Conservation (phyloP, 2,329 filamentous ascomycete genomes). For the Colletotrichum abscissum region DNA sequence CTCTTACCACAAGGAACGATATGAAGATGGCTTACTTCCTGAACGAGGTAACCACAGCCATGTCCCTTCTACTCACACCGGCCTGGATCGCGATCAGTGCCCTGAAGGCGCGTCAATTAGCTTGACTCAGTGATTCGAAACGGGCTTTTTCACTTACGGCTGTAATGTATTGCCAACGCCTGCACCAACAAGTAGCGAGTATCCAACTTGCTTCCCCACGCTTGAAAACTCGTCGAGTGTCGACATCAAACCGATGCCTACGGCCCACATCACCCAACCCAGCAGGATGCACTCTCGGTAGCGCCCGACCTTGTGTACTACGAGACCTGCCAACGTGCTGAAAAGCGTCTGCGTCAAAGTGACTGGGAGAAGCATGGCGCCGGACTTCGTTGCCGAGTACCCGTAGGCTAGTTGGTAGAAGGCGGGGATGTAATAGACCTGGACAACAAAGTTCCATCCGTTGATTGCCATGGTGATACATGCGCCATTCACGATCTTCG, state of each 20-base stretch:
- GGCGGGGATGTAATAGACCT: conserved; percentile 60
- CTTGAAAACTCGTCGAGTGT: conserved; percentile 60
- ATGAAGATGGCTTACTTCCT: conserved; percentile 47
- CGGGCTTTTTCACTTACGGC: conserved; percentile 46
- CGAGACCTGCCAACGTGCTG: conserved; percentile 61
- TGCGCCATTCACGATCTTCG: conserved; percentile 63
- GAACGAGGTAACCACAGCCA: conserved; percentile 57
- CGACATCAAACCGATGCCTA: conserved; percentile 63
- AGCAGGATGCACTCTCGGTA: conserved; percentile 66
- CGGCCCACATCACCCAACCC: conserved; percentile 63
- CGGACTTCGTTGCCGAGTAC: conserved; percentile 54
- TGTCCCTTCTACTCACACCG: conserved; percentile 61
- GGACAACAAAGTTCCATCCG: conserved; percentile 69
- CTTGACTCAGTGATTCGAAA: background rate
- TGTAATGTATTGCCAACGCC: conserved; percentile 65
- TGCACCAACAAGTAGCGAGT: conserved; percentile 61
- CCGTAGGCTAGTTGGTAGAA: conserved; percentile 59
- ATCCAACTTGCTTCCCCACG: conserved; percentile 65
- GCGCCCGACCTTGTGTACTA: conserved; percentile 63
- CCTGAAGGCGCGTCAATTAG: conserved; percentile 39
- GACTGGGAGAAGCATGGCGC: conserved; percentile 54
- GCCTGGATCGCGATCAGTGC: conserved; percentile 66
- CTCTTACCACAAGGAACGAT: no score
- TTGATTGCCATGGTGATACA: conserved; percentile 68
- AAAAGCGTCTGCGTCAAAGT: conserved; percentile 57